Conservation (phyloP, 164 flowering plant species). For the Chloranthus sessilifolius region DNA sequence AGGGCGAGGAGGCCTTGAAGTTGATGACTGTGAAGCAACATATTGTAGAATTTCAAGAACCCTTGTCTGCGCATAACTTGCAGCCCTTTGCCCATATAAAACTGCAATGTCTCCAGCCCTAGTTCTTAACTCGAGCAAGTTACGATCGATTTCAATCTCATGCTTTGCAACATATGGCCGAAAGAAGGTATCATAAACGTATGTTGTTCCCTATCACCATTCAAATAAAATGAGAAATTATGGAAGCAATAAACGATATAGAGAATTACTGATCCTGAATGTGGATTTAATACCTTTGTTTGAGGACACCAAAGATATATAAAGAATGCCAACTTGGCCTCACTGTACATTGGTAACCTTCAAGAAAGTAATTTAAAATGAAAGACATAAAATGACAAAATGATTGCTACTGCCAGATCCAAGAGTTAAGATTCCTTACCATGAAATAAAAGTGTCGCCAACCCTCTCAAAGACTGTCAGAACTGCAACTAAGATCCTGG, state of each 20-base stretch:
- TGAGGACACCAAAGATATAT: conserved; percentile 84
- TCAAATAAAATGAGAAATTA: not conserved
- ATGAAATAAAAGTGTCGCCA: conserved; percentile 75
- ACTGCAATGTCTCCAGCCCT: conserved; percentile 68
- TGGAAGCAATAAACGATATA: not conserved
- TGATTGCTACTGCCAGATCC: not conserved
- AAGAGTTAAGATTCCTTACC: conserved; percentile 33
- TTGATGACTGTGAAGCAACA: conserved; percentile 64
- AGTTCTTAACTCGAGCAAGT: conserved; percentile 60
- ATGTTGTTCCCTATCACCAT: conserved; percentile 66
- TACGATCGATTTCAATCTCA: conserved; percentile 81
- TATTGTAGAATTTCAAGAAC: conserved; percentile 72
- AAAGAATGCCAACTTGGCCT: conserved; percentile 80
- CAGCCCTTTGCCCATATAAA: conserved; percentile 62
- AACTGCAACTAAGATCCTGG: conserved; percentile 27
- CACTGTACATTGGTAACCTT: conserved; percentile 94
- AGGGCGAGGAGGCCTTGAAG: conserved; percentile 40
- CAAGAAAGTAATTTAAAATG: conserved; percentile 13
- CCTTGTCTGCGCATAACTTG: conserved; percentile 68
- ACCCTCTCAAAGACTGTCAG: conserved; percentile 74
- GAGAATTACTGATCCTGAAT: not conserved
- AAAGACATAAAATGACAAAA: not conserved
- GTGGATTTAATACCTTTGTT: conserved; percentile 45
- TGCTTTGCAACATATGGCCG: conserved; percentile 73
- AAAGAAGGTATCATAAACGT: conserved; percentile 83